Base-by-base conservation (phyloP, 768 basidiomycete species). In the Lentinula boryana region DNA sequence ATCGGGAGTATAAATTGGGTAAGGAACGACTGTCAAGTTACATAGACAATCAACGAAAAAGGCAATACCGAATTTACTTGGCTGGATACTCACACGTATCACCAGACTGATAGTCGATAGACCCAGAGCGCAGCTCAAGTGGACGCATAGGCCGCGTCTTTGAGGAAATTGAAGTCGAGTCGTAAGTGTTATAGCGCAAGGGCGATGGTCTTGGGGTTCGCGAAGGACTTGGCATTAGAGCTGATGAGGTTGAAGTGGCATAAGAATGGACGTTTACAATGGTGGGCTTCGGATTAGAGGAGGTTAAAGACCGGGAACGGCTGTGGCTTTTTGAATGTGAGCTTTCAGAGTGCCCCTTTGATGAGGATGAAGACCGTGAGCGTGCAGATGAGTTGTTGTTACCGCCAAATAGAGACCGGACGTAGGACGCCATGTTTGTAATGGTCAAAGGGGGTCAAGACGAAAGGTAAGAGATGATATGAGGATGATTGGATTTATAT, bases 341-440 rank as follows among this genome's bases (percentile, higher is more conserved):
- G 58, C 64, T 66, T 41, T 59, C 56, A 62, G 51, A 69, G 64
- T 63, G 66, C 62, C 32, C 44, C 46, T 53, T 66, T 65, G 64
- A 68, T 41, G 60, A 62, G 56, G 52, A 35, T n/a, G 38, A 63
- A 58, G 70, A 54, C 23, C 60, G 55, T 23, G 46, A 56, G 27
- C 55, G 55, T 31, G 55, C 31, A 48, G 57, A 58, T 5, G 43
- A 18, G 13, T 48, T 48, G 46, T 35, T 58, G 7, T 23, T 35
- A 44, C 64, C 66, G 49, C 36, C 32, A 18, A 59, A 50, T 40
- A 62, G 49, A 62, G 27, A 51, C 62, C 82, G 82, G 61, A 84
- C 67, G 72, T 80, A 80, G 36, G 82, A 77, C 54, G 80, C 75
- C 81, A 83, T 83, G 60, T 58, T 64, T 13, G 56, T 31, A 23